Evolutionary conservation across 495 filamentous ascomycete species (phyloP), one percentile per base, ranked within the genome.

Genomic region (Xylaria telfairii): DNA sequence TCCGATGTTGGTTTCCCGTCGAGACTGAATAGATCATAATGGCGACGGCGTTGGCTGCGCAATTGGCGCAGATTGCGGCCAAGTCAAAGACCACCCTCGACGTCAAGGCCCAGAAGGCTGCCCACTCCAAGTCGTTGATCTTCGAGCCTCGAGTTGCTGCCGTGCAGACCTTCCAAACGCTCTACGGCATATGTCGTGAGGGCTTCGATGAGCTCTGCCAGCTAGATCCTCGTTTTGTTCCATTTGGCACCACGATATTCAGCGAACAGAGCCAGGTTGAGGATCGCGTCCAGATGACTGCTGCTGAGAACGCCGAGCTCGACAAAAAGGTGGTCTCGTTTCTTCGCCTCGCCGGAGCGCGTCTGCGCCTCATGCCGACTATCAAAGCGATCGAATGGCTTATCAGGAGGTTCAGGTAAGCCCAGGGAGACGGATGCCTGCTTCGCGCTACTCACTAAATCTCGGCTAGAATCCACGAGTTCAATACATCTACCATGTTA

Each of bases 311-410:
- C 76, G 83, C 88, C 72, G 91, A 92, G 54, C 85, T 99, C 41
- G 90, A 97, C 81, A 81, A 82, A 51, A 92, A 88, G 46, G 77
- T 98, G 62, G 90, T 96, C 72, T 86, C 87, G 5, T 98, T 98
- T 75, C 84, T 99, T 56, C 90, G 89, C 32, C 83, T 97, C 9
- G 88, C 92, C 15, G 89, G 92, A 28, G 87, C 88, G n/a, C 86
- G 91, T 57, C 72, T 99, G 46, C 85, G 93, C 34, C 83, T 99
- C 51, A 93, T 89, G 78, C 94, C 95, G 19, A 93, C 92, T 1
- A 86, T 96, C 17, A 97, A 95, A 74, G 92, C 94, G 5, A 84
- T 98, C 41, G 96, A 99, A 82, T 99, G 96, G 96, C 86, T 98
- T 28, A 86, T 99, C 39, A 85, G 96, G 75, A 87, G 94, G 69